A percentile compares a stretch with the other conserved stretches of the same genome.
These are phyloP conservation scores for Xylaria cubensis DNA, from an alignment of 495 filamentous ascomycete genomes.

Conservation along the genomic window DNA sequence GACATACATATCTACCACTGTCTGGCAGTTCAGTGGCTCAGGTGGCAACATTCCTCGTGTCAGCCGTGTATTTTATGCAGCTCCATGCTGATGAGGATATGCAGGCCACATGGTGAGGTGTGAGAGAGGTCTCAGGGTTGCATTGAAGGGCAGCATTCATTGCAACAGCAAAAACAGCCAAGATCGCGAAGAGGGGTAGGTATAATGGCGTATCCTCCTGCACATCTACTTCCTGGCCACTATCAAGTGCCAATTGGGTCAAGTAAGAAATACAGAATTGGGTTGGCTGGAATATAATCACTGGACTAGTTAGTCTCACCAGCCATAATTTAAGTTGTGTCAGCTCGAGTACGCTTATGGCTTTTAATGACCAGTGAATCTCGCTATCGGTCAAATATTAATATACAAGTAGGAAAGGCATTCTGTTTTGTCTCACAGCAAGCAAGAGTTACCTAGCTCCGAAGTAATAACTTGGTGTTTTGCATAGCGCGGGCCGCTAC, in stretches of 20 bases:
- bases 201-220: constrained; percentile 1
- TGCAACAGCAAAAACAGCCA: constrained; percentile 25
- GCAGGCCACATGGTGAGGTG: constrained; percentile 30
- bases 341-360: not conserved
- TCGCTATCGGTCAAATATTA: not conserved
- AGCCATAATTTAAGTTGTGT: not conserved
- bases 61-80: constrained; percentile 28
- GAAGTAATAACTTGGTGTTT: constrained; percentile 20
- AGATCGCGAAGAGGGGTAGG: constrained; percentile 32
- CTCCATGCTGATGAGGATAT: constrained; percentile 22
- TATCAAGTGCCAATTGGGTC: not conserved
- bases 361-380: not conserved
- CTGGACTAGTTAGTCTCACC: not conserved
- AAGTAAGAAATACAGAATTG: not conserved
- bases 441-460: not conserved
- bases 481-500: constrained; percentile 17
- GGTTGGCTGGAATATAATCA: not conserved
- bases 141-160: constrained; percentile 20
- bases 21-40: not conserved
- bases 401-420: not conserved
- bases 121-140: constrained; percentile 25
- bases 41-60: constrained; percentile 26
- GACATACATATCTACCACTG: not conserved
- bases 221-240: not conserved
- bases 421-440: constrained; percentile 2